Percentiles rank a stretch among this genome's conserved stretches.
phyloP scores from a whole-genome alignment of 176 grass and related monocot species.

The Leersia perrieri region DNA sequence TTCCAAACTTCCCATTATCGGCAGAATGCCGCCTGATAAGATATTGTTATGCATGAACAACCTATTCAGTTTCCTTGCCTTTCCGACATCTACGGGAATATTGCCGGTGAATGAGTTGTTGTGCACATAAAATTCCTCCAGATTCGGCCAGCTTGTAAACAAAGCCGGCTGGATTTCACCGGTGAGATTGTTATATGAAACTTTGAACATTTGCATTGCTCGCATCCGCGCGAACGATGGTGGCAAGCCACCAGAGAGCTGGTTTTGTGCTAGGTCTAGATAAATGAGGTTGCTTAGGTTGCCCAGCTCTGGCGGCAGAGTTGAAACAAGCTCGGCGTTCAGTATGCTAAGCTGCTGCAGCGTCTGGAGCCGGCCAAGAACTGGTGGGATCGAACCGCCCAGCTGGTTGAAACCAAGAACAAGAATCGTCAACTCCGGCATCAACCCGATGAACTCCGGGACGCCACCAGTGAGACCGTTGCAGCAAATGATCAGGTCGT shows the following conservation, averaged over 20 bases:
- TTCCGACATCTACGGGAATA: conserved; percentile 59
- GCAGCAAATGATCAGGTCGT: conserved; percentile 36
- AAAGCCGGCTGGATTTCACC: conserved; percentile 24
- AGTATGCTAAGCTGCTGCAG: conserved; percentile 17
- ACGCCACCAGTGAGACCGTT: conserved; percentile 21
- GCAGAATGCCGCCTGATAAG: too few species aligned
- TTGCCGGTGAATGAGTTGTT: background rate
- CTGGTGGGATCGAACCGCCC: background rate
- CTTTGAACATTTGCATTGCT: conserved; percentile 48
- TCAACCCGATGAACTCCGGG: conserved; percentile 27
- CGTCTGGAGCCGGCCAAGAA: conserved; percentile 33
- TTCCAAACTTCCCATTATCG: conserved; percentile 47
- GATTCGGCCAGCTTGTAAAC: conserved; percentile 49
- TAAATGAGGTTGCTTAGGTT: conserved; percentile 20
- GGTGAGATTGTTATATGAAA: conserved; percentile 51
- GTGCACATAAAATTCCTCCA: too few species aligned
- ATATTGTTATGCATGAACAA: too few species aligned
- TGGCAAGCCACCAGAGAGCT: conserved; percentile 40
- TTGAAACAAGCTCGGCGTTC: conserved; percentile 6
- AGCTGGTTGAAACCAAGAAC: conserved; percentile 30
- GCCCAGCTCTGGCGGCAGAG: conserved; percentile 28
- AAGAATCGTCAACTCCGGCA: conserved; percentile 26
- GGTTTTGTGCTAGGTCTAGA: background rate
- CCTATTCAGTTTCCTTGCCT: too few species aligned
- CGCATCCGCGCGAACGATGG: conserved; percentile 26